phyloP scores from a whole-genome alignment of 2,329 filamentous ascomycete species.

The Graphilbum fragrans region DNA sequence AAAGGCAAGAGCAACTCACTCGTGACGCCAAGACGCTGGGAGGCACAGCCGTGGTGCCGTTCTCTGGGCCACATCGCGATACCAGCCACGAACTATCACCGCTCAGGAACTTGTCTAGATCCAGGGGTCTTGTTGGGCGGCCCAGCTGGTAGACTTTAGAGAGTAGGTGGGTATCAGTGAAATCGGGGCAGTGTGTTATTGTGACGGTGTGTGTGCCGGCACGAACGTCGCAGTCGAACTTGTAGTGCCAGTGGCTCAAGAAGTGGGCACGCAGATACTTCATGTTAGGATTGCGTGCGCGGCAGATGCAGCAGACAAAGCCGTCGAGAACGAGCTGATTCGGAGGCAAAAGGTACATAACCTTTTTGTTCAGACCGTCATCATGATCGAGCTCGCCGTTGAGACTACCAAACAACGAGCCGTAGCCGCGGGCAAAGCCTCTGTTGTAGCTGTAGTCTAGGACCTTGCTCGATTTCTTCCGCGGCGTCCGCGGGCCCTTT shows the following conservation, averaged over 20 bases:
- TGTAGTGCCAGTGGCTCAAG: conserved; percentile 32
- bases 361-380: conserved; percentile 23
- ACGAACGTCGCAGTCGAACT: conserved; percentile 23
- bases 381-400: conserved; percentile 9
- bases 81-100: conserved; percentile 34
- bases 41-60: conserved; percentile 16
- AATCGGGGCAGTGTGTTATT: conserved; percentile 19
- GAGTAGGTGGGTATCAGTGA: conserved; percentile 8
- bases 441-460: conserved; percentile 17
- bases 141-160: conserved; percentile 29
- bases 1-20: background rate
- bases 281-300: conserved; percentile 32
- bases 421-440: conserved; percentile 3
- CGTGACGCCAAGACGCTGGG: background rate
- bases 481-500: conserved; percentile 26
- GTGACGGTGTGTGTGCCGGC: conserved; percentile 24
- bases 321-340: conserved; percentile 34
- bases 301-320: conserved; percentile 39
- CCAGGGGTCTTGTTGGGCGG: conserved; percentile 28
- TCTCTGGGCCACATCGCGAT: conserved; percentile 26
- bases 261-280: conserved; percentile 36
- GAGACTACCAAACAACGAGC: too few species aligned
- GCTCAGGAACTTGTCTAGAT: conserved; percentile 28
- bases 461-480: background rate
- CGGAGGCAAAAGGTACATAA: conserved; percentile 32